Evolutionary conservation across 352 stramenopile species (phyloP).

Genomic region (Globisporangium carolinianum): DNA sequence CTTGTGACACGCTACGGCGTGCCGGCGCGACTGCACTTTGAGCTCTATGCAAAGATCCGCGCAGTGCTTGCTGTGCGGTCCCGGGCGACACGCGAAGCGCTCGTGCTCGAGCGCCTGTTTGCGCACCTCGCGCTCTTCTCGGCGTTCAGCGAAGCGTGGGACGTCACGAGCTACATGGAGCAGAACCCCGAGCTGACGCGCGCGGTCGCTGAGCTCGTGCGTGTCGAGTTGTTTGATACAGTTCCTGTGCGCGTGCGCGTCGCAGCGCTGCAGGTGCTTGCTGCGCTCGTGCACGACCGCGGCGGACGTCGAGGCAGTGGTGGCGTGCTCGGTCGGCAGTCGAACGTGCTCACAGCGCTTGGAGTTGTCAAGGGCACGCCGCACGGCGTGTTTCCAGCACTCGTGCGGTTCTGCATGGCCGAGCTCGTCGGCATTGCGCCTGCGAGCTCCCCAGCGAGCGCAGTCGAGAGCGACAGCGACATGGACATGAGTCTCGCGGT

Average conservation of each 20-base stretch:
- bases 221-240: conserved; percentile 55
- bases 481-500: conserved; percentile 88
- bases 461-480: conserved; percentile 43
- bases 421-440: conserved; percentile 22
- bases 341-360: conserved; percentile 67
- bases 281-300: conserved; percentile 74
- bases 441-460: conserved; percentile 13
- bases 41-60: conserved; percentile 61
- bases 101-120: conserved; percentile 62
- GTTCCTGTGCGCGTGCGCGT: conserved; percentile 56
- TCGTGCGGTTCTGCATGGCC: conserved; percentile 74
- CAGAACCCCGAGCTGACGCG: conserved; percentile 70
- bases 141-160: conserved; percentile 61
- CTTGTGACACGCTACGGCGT: conserved; percentile 48
- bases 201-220: conserved; percentile 65
- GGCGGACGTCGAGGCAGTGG: conserved; percentile 52
- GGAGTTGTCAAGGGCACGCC: conserved; percentile 73
- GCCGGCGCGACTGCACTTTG: conserved; percentile 63
- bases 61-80: conserved; percentile 28
- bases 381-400: conserved; percentile 73
- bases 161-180: conserved; percentile 77
- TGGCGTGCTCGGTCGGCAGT: conserved; percentile 69
- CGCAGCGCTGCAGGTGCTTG: conserved; percentile 60
- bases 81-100: conserved; percentile 28
- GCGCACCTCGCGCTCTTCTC: conserved; percentile 71